phyloP scores from a whole-genome alignment of 1,284 basidiomycete species.

The Fomitopsis schrenkii region DNA sequence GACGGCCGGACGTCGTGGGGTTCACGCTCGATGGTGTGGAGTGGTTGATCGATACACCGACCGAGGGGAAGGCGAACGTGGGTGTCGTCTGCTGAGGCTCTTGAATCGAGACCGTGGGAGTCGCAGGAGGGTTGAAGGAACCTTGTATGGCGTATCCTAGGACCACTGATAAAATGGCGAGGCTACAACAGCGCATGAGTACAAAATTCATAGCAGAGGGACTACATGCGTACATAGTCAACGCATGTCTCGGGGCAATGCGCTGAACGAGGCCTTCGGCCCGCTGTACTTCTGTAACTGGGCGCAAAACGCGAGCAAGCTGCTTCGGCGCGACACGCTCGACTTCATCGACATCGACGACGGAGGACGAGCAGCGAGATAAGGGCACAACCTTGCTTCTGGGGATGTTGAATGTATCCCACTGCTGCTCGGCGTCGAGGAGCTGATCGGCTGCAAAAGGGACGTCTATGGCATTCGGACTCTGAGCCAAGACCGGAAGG shows the following conservation, averaged over 20 bases:
- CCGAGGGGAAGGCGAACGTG: constrained; percentile 12
- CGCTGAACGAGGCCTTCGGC: constrained; percentile 5
- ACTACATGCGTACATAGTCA: constrained; percentile 52
- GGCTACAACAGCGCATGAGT: constrained; percentile 34
- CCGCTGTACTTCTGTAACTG: constrained; percentile 27
- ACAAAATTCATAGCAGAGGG: constrained; percentile 7
- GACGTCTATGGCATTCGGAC: constrained; percentile 27
- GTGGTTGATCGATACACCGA: constrained; percentile 13
- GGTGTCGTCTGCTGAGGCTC: constrained; percentile 6
- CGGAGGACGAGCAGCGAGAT: constrained; percentile 31
- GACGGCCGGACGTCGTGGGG: constrained; percentile 31
- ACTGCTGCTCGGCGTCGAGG: constrained; percentile 41
- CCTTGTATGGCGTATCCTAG: constrained; percentile 60
- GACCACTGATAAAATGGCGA: constrained; percentile 64
- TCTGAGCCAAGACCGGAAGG: constrained; percentile 51
- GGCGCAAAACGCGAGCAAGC: constrained; percentile 43
- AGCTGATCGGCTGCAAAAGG: constrained; percentile 27
- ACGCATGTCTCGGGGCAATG: constrained; percentile 43
- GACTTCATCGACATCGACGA: constrained; percentile 46
- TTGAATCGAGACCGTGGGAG: constrained; percentile 1
- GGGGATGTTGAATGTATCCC: constrained; percentile 45
- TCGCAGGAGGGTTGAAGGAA: constrained; percentile 34
- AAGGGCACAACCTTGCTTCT: constrained; percentile 34
- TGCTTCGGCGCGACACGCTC: constrained; percentile 37
- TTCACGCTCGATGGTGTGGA: constrained; percentile 31